Percentiles rank a stretch among this genome's conserved stretches.
phyloP scores from a whole-genome alignment of 257 asterid species.

The Paraleonurus japonicus region DNA sequence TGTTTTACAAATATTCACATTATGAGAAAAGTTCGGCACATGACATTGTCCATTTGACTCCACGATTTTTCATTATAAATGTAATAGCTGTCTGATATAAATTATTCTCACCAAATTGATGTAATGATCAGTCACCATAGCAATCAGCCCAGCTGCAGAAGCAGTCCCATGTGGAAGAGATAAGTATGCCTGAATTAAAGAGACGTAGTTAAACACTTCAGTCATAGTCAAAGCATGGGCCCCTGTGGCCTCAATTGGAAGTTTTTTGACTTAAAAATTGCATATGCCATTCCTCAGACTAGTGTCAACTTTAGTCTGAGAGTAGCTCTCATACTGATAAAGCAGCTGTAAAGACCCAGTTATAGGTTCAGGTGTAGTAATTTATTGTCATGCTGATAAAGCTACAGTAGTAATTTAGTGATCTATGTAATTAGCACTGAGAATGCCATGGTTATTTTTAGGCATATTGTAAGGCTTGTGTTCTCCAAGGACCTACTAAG shows the following conservation, averaged over 20 bases:
- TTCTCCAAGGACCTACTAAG: neutral
- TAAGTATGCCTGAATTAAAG: conserved; percentile 79
- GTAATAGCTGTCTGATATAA: conserved; percentile 10
- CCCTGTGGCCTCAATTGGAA: conserved; percentile 14
- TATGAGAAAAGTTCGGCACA: neutral
- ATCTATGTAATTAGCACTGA: conserved; percentile 3
- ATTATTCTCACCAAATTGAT: conserved; percentile 70
- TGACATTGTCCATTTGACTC: conserved; percentile 20
- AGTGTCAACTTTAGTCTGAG: neutral
- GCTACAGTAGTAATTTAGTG: neutral
- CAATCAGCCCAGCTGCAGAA: conserved; percentile 80
- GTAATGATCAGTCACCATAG: conserved; percentile 98
- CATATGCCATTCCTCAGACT: conserved; percentile 5
- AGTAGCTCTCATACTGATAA: neutral
- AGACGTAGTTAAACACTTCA: conserved; percentile 12
- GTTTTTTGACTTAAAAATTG: conserved; percentile 3
- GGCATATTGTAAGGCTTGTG: neutral
- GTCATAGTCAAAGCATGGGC: conserved; percentile 14
- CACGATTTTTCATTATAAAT: conserved; percentile 13
- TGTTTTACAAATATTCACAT: conserved; percentile 5
- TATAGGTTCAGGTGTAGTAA: conserved; percentile 11
- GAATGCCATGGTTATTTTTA: neutral
- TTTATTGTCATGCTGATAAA: conserved; percentile 3
- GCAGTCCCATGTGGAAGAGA: conserved; percentile 98
- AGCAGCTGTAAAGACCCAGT: conserved; percentile 14